Conservation (phyloP, 768 basidiomycete species). For the Serendipita indica region DNA sequence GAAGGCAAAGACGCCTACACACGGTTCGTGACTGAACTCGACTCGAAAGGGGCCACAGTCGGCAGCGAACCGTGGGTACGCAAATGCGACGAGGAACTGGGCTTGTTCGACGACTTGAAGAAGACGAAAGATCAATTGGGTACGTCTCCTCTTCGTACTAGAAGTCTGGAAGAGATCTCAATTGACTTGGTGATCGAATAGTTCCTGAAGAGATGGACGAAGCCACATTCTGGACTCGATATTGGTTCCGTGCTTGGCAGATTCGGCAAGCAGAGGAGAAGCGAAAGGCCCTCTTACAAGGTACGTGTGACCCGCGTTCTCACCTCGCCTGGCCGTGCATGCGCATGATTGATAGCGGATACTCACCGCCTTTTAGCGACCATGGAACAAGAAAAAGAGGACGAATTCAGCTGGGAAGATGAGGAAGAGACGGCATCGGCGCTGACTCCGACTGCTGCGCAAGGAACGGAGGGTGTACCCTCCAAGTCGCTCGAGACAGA, state of each 20-base stretch:
- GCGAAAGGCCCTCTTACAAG: slow-evolving; percentile 60
- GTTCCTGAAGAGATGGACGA: slow-evolving; percentile 52
- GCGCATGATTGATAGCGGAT: background rate
- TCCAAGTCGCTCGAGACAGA: slow-evolving; percentile 14
- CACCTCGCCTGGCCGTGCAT: no score
- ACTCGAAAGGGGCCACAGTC: background rate
- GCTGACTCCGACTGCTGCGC: slow-evolving; percentile 4
- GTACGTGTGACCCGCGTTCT: slow-evolving; percentile 26
- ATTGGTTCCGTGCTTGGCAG: slow-evolving; percentile 78
- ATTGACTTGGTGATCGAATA: slow-evolving; percentile 21
- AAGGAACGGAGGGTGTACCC: slow-evolving; percentile 5
- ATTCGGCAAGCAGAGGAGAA: slow-evolving; percentile 65
- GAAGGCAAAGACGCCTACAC: background rate
- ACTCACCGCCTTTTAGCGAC: background rate
- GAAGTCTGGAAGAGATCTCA: background rate
- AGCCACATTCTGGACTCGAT: slow-evolving; percentile 70
- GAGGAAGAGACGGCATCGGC: slow-evolving; percentile 48
- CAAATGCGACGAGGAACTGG: background rate
- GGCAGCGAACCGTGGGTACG: background rate
- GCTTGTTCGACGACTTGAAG: background rate
- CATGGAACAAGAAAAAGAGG: slow-evolving; percentile 36
- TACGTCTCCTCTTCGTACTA: background rate
- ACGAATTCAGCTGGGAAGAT: slow-evolving; percentile 90
- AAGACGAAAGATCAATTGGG: background rate
- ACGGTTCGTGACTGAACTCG: background rate